phyloP scores from a whole-genome alignment of 441 rosid genomes.

The Gossypium davidsonii region DNA sequence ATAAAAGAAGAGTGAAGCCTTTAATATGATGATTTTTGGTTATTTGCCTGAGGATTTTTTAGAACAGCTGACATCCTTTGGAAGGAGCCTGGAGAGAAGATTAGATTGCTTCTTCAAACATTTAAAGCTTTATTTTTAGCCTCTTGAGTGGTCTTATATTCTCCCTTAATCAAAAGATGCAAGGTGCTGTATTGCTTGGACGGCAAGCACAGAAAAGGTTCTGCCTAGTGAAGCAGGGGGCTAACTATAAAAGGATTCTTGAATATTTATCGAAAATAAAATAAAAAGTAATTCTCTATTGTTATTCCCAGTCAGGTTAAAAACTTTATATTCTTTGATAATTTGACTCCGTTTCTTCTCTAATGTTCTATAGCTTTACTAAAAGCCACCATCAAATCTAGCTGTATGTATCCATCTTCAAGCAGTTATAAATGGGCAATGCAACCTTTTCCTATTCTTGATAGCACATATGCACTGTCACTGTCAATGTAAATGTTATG shows the following conservation, averaged over 20 bases:
- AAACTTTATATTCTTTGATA: neutral
- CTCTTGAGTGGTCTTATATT: neutral
- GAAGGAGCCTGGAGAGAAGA: neutral
- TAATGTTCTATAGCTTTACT: neutral
- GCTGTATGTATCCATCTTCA: neutral
- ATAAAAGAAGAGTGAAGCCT: neutral
- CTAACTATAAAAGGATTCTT: neutral
- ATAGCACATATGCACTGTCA: neutral
- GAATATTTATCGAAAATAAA: neutral
- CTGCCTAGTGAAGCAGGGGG: neutral
- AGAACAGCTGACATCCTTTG: neutral
- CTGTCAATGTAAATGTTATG: constrained; percentile 3
- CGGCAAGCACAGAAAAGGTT: neutral
- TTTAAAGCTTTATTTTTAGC: neutral
- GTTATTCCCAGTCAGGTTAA: neutral
- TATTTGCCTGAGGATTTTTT: neutral
- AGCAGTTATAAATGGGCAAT: neutral
- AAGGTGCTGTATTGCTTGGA: neutral
- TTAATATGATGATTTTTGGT: neutral
- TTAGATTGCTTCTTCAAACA: neutral
- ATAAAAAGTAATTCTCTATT: neutral
- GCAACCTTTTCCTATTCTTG: neutral
- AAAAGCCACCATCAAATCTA: neutral
- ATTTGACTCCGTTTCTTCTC: neutral
- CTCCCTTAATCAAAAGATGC: neutral